phyloP scores from a whole-genome alignment of 805 yeast species.

The Yamadazyma phyllophila region DNA sequence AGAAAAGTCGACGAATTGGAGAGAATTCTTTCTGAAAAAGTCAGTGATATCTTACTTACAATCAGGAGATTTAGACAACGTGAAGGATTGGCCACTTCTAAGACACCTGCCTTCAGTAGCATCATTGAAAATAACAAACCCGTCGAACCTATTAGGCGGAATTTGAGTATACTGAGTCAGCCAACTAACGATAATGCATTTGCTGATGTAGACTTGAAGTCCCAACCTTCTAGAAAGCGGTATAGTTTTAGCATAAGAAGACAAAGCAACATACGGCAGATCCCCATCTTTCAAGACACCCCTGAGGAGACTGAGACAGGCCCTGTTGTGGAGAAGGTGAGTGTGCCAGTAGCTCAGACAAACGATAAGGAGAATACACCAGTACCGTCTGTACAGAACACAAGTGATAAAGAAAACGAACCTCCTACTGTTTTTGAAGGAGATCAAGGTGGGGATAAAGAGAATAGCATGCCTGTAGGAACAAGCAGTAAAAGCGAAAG shows the following conservation, averaged over 20 bases:
- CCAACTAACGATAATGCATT: too few relatives aligned
- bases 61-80: conserved; percentile 39
- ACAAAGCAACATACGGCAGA: background rate
- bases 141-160: too few relatives aligned
- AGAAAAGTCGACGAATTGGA: conserved; percentile 41
- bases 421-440: background rate
- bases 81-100: conserved; percentile 32
- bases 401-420: background rate
- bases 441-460: background rate
- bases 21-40: conserved; percentile 35
- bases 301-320: background rate
- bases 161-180: too few relatives aligned
- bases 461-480: background rate
- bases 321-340: background rate
- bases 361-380: conserved; percentile 2
- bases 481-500: background rate
- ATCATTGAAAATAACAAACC: background rate
- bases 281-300: conserved; percentile 1
- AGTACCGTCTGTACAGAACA: background rate
- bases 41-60: conserved; percentile 45
- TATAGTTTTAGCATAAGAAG: conserved; percentile 1
- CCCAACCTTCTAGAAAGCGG: background rate
- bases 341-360: background rate
- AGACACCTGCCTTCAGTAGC: background rate
- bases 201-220: too few relatives aligned